Evolutionary conservation across 192 early-diverging fungal species (phyloP).

Genomic region (Podila horticola): DNA sequence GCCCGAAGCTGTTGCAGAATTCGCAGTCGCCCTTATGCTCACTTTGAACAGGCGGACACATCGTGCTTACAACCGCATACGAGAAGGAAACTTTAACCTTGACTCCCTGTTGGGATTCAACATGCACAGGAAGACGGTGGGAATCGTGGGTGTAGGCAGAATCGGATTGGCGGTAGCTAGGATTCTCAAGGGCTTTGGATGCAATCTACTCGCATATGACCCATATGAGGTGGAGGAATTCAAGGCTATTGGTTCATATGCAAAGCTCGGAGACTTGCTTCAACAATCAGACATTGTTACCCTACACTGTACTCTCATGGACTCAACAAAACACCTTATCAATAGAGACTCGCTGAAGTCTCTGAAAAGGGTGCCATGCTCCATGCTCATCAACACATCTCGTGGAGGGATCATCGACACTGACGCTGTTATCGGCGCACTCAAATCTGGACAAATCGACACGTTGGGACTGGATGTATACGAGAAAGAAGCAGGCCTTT

Average conservation of each 20-base stretch:
- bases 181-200: constrained; percentile 7
- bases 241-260: no score
- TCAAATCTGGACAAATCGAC: constrained; percentile 4
- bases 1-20: not conserved
- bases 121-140: constrained; percentile 4
- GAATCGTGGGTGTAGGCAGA: not conserved
- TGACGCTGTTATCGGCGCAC: not conserved
- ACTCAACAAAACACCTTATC: constrained; percentile 2
- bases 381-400: not conserved
- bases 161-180: constrained; percentile 6
- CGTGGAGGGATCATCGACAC: not conserved
- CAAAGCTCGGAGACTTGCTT: not conserved
- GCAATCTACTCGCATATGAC: not conserved
- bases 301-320: not conserved
- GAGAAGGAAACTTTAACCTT: constrained; percentile 3
- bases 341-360: not conserved
- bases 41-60: constrained; percentile 1
- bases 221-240: not conserved
- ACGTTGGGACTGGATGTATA: constrained; percentile 3
- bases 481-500: not conserved
- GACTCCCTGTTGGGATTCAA: not conserved
- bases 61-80: not conserved
- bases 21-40: not conserved
- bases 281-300: constrained; percentile 1
- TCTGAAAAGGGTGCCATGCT: no score